Percentiles rank a stretch among this genome's conserved stretches.
These are phyloP conservation scores for Heliamphora pulchella DNA, from an alignment of 179 eudicot species.

Conservation along the genomic window DNA sequence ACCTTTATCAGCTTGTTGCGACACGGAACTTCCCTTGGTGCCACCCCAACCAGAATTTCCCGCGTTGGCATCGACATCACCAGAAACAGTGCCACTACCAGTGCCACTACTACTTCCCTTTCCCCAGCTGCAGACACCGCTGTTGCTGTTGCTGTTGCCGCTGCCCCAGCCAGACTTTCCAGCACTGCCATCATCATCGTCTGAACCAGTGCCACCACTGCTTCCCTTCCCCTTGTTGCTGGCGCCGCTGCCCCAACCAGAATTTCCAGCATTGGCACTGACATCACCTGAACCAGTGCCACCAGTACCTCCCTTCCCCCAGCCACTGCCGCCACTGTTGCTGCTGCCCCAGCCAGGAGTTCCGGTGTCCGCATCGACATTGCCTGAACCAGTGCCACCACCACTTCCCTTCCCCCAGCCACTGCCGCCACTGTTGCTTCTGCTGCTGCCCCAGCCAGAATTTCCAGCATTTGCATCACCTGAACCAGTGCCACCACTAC, in stretches of 20 bases:
- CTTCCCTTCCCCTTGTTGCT: slow-evolving; percentile 9
- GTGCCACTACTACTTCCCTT: not conserved
- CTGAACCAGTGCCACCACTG: not conserved
- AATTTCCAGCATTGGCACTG: not conserved
- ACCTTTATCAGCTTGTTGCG: slow-evolving; percentile 8
- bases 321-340: not conserved
- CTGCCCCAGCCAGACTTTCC: not conserved
- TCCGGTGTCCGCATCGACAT: not conserved
- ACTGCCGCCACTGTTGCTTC: slow-evolving; percentile 1
- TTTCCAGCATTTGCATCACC: no score
- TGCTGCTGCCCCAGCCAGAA: slow-evolving; percentile 14
- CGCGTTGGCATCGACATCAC: slow-evolving; percentile 1
- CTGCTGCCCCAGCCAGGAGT: not conserved
- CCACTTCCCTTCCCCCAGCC: not conserved
- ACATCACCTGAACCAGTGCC: no score
- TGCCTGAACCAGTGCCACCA: slow-evolving; percentile 1
- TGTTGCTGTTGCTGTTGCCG: no score
- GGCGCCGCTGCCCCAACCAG: slow-evolving; percentile 15
- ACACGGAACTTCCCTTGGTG: slow-evolving; percentile 9
- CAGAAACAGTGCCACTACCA: not conserved
- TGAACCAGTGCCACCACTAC: no score
- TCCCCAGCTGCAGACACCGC: no score
- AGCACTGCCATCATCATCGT: not conserved
- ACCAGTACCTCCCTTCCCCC: no score
- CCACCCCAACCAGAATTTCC: slow-evolving; percentile 19